Percentiles rank a stretch among this genome's conserved stretches.
These are phyloP conservation scores for Stagonosporopsis chrysanthemi DNA, from an alignment of 2,329 filamentous ascomycete species.

Conservation along the genomic window DNA sequence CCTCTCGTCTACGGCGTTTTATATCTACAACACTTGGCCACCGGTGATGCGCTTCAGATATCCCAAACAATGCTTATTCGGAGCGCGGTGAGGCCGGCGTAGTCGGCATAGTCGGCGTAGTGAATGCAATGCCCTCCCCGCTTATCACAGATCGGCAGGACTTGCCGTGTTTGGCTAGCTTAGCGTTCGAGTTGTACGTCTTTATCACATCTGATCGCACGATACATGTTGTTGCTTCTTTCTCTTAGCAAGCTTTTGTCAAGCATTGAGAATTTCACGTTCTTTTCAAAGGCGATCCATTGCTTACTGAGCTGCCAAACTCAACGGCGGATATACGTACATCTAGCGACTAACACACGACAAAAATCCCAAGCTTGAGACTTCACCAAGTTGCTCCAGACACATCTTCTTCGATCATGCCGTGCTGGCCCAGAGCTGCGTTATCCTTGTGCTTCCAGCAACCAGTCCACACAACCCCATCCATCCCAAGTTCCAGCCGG, in stretches of 20 bases:
- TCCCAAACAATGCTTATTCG: background rate
- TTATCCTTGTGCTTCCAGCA: conserved; percentile 46
- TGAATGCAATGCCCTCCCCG: conserved; percentile 9
- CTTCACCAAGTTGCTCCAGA: background rate
- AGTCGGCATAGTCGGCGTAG: background rate
- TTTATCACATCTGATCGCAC: no score
- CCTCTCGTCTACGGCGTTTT: background rate
- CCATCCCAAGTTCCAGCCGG: conserved; percentile 54
- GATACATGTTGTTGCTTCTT: background rate
- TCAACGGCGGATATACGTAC: conserved; percentile 14
- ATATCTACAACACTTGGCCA: background rate
- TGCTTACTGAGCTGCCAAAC: conserved; percentile 5
- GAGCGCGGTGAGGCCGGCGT: background rate
- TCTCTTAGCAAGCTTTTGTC: background rate
- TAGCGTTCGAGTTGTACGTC: background rate
- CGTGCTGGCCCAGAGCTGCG: conserved; percentile 36
- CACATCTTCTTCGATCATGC: conserved; percentile 9
- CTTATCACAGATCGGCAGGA: conserved; percentile 24
- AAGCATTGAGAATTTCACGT: no score
- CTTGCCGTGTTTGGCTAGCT: conserved; percentile 27
- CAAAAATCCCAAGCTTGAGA: background rate
- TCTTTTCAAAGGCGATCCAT: background rate
- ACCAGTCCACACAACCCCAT: conserved; percentile 54
- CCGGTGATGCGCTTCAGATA: background rate
- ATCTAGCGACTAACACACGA: background rate